phyloP scores from a whole-genome alignment of 2,329 filamentous ascomycete species.

The Claviceps sp. region DNA sequence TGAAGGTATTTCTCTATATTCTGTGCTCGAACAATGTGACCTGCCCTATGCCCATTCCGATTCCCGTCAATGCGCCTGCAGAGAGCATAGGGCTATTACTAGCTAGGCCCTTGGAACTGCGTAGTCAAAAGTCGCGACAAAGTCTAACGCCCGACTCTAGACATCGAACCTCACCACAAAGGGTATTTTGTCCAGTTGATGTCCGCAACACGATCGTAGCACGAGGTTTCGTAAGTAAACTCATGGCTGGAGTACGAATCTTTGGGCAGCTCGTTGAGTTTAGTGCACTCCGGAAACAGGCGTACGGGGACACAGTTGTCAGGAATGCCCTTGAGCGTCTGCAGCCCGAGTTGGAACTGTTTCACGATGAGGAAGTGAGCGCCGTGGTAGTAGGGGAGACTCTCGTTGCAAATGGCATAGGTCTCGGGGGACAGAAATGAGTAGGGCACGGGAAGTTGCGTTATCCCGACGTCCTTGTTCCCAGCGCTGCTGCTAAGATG shows the following conservation, averaged over 20 bases:
- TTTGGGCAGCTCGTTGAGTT: constrained; percentile 21
- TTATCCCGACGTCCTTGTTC: constrained; percentile 18
- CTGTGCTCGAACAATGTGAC: too few relatives aligned
- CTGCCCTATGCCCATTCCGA: too few relatives aligned
- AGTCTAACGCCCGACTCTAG: background rate
- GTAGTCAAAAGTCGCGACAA: background rate
- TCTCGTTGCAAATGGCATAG: constrained; percentile 29
- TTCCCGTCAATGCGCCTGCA: too few relatives aligned
- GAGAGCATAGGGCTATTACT: too few relatives aligned
- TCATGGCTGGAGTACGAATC: constrained; percentile 26
- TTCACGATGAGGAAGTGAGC: constrained; percentile 25
- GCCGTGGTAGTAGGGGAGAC: constrained; percentile 26
- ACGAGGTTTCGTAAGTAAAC: constrained; percentile 23
- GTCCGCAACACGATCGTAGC: constrained; percentile 25
- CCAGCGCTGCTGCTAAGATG: background rate
- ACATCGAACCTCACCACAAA: constrained; percentile 4
- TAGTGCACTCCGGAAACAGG: constrained; percentile 30
- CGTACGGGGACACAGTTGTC: constrained; percentile 28
- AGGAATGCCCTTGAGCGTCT: constrained; percentile 14
- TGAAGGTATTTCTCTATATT: too few relatives aligned
- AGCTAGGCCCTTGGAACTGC: too few relatives aligned
- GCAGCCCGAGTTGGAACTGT: constrained; percentile 16
- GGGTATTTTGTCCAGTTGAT: constrained; percentile 16
- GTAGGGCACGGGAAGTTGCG: constrained; percentile 13
- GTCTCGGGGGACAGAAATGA: constrained; percentile 21